Base-by-base conservation (phyloP, 1,284 basidiomycete genomes). In the Puccinia triticina region DNA sequence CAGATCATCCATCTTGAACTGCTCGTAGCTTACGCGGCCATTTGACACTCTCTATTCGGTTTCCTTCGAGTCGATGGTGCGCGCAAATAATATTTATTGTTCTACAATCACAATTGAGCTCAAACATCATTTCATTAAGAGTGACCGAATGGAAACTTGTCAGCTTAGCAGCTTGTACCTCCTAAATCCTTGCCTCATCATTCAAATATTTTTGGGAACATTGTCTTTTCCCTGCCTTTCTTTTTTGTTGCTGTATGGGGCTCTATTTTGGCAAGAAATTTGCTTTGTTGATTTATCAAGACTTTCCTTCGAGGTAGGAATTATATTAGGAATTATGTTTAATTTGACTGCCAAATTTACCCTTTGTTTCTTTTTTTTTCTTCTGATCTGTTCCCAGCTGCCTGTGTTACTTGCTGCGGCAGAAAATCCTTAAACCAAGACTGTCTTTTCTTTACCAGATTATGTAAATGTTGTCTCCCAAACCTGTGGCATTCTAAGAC, bases 201-300 rank as follows among this genome's bases (percentile, higher is more conserved):
- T 66, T 32, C 37, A 66, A 66, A 1, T 43, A 66, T 43, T 66
- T 66, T 66, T 66, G 64, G 64, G 64, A 66, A 43, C 64, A 40
- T 66, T 14, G 18, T 66, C 16, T 43, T 29, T n/a, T 26, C 26
- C 14, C 21, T 57, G 7, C n/a, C 14, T 26, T 26, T 29, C n/a
- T 57, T 26, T 57, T 29, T 26, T 57, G 55, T 14, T 26, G 2
- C 55, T 14, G 48, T 18, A 21, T 3, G 10, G 11, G 34, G 18
- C 34, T 40, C 23, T 43, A 32, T 66, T 11, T 66, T 7, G 8
- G 18, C 21, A 34, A 14, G 37, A 18, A 43, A 11, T 66, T 8
- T 18, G 32, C 26, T 64, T 34, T 66, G 37, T 66, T 66, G 64
- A 66, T 40, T 66, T 66, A 66, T 66, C 34, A 66, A 16, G 29